Evolutionary conservation across 352 stramenopile genomes (phyloP).

Genomic region (Phytophthora uliginosa): DNA sequence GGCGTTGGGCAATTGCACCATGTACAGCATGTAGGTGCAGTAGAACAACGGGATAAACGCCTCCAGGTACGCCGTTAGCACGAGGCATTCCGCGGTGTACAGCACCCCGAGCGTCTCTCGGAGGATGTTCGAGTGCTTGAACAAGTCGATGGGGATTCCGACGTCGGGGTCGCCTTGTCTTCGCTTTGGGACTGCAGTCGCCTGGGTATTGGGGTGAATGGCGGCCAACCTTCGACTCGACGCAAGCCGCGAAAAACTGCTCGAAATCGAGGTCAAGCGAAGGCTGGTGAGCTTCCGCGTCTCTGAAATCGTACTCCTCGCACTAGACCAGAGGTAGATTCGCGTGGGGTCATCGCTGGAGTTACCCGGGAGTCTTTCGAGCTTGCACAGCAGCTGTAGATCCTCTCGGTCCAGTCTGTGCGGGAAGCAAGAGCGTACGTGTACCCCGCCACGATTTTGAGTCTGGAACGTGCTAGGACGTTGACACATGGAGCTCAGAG

Average conservation of each 20-base stretch:
- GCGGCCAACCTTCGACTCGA: not conserved
- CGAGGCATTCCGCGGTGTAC: constrained; percentile 47
- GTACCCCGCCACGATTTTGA: not conserved
- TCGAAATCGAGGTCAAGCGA: not conserved
- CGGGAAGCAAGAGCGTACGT: constrained; percentile 14
- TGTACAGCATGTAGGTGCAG: constrained; percentile 25
- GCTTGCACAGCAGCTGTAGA: constrained; percentile 1
- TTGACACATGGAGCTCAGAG: constrained; percentile 12
- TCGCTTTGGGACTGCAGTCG: not conserved
- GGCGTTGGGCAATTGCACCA: constrained; percentile 40
- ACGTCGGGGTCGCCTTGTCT: not conserved
- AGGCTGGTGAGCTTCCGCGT: not conserved
- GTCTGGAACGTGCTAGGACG: not conserved
- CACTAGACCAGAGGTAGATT: not conserved
- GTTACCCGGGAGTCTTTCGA: constrained; percentile 4
- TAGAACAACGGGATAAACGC: constrained; percentile 50
- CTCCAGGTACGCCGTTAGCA: constrained; percentile 49
- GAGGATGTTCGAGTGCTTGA: constrained; percentile 5
- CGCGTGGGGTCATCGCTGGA: not conserved
- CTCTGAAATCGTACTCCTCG: not conserved
- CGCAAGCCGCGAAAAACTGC: not conserved
- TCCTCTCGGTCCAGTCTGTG: constrained; percentile 5
- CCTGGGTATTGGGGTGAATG: not conserved
- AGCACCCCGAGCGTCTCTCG: constrained; percentile 24
- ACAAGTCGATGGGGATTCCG: not conserved